Percentiles rank a stretch among this genome's conserved stretches.
Conservation (phyloP, 805 yeast species). For the Metschnikowia rubicola region DNA sequence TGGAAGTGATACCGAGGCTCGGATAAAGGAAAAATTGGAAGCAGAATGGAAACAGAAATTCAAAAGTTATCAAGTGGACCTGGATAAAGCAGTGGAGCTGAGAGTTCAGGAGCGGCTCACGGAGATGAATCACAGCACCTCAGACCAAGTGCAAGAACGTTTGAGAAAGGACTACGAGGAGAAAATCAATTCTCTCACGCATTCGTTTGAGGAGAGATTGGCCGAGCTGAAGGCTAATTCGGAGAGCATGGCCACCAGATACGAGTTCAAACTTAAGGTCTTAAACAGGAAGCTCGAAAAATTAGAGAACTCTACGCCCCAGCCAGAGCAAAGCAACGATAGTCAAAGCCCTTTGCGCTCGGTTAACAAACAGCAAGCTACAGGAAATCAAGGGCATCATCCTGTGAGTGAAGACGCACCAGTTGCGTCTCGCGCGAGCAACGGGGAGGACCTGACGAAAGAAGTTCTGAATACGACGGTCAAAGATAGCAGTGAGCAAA, state of each 20-base stretch:
- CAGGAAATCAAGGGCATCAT: too few relatives aligned
- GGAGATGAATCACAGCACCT: background rate
- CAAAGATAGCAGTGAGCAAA: background rate
- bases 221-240: conserved; percentile 34
- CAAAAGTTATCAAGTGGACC: conserved; percentile 25
- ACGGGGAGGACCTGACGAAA: background rate
- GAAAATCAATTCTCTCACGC: conserved; percentile 20
- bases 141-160: conserved; percentile 13
- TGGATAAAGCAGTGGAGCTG: conserved; percentile 10
- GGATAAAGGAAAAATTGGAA: conserved; percentile 24
- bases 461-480: background rate
- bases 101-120: conserved; percentile 20
- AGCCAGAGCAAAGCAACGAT: too few relatives aligned
- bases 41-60: conserved; percentile 29
- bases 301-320: too few relatives aligned
- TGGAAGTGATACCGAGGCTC: conserved; percentile 3
- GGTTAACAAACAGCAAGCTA: too few relatives aligned
- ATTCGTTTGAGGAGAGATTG: conserved; percentile 20
- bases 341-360: too few relatives aligned
- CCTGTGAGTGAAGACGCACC: background rate
- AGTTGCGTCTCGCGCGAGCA: background rate
- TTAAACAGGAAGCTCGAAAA: conserved; percentile 49
- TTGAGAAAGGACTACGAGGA: conserved; percentile 19
- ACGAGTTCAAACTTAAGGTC: conserved; percentile 55
- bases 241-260: conserved; percentile 53